Base-by-base conservation (phyloP, 768 basidiomycete species). In the Tricholoma bakamatsutake region DNA sequence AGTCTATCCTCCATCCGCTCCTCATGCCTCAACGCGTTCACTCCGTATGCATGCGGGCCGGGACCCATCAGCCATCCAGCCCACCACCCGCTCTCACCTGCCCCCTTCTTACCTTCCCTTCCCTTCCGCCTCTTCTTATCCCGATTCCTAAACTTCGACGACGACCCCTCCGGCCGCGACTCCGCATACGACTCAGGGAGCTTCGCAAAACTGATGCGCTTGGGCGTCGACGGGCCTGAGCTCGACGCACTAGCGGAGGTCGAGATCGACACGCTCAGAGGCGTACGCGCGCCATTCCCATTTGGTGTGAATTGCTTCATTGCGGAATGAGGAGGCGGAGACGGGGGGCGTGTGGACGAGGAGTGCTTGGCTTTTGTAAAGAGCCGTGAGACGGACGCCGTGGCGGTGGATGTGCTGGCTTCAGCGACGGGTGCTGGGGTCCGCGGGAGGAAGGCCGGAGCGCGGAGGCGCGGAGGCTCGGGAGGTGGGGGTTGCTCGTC, bases 161-260 rank as follows among this genome's bases (percentile, higher is more conserved):
- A 69, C 48, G 52, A 61, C 34, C 58, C 67, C 13, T 63, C 69
- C 51, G 62, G 66, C 56, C 62, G 66, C 54, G 70, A 69, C 8
- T 69, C 65, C 52, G 59, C 57, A 58, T 86, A 84, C 34, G 83
- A 80, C 68, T 89, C 88, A 0, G 88, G 87, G 48, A 87, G 73
- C 70, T 84, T 78, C 34, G 87, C 87, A 60, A 91, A 91, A 57
- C 84, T 87, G 42, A 91, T 90, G n/a, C 83, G 77, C 61, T 87
- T 90, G 8, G 88, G 87, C 11, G 88, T 72, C 65, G 81, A 69
- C 55, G 70, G 56, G 52, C 79, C 75, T 52, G 80, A 83, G 45
- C 80, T 77, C 10, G 78, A 64, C 40, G 75, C 59, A 50, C 76
- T 79, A 51, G 65, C 60, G 62, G 67, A 53, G 53, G 66, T 35